A percentile compares a stretch with the other conserved stretches of the same genome.
Conservation (phyloP, 1,284 basidiomycete species). For the Malassezia sympodialis region DNA sequence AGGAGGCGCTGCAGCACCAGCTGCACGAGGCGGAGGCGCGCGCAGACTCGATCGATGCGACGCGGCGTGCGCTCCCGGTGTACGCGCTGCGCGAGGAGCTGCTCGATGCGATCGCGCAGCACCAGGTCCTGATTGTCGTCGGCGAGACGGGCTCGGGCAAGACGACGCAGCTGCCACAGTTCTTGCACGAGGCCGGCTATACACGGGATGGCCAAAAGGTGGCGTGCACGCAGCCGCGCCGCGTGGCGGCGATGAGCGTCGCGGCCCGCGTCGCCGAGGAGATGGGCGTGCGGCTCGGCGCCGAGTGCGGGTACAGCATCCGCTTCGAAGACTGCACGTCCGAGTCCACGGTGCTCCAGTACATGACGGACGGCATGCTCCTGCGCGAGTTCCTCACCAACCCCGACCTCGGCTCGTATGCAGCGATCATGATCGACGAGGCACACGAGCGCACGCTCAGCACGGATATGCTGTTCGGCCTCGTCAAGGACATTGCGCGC, state of each 20-base stretch:
- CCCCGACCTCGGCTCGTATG: conserved; percentile 39
- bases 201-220: conserved; percentile 74
- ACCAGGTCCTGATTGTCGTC: conserved; percentile 58
- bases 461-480: conserved; percentile 45
- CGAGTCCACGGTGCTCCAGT: conserved; percentile 56
- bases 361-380: conserved; percentile 49
- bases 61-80: conserved; percentile 41
- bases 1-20: conserved; percentile 71
- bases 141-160: conserved; percentile 73
- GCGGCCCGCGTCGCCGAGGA: conserved; percentile 97
- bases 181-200: conserved; percentile 93
- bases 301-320: conserved; percentile 90
- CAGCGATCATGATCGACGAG: conserved; percentile 46
- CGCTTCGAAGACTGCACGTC: conserved; percentile 98
- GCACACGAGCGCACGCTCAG: conserved; percentile 46
- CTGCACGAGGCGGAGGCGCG: conserved; percentile 75
- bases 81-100: conserved; percentile 42
- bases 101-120: conserved; percentile 72
- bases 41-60: conserved; percentile 46
- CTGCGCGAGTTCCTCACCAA: conserved; percentile 46
- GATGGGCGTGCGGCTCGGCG: conserved; percentile 89
- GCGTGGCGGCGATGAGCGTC: conserved; percentile 98
- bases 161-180: conserved; percentile 95
- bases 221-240: conserved; percentile 94
- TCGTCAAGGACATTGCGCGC: conserved; percentile 45